Percentiles rank a stretch among this genome's conserved stretches.
Evolutionary conservation across 2,329 filamentous ascomycete species (phyloP).

Genomic region (Scleromitrula shiraiana): DNA sequence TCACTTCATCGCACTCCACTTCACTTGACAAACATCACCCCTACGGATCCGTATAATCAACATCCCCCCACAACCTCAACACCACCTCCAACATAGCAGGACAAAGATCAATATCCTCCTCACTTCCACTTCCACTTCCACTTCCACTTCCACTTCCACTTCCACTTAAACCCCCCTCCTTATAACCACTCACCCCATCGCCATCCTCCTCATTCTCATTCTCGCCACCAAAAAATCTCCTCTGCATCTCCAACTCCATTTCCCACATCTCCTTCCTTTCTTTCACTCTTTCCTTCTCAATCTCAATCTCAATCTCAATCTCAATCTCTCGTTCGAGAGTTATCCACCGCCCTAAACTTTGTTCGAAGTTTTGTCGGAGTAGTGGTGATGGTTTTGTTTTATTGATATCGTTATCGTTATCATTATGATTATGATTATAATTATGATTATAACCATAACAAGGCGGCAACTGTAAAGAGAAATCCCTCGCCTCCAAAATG

Average conservation of each 20-base stretch:
- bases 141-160: too few relatives aligned
- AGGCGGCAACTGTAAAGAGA: slow-evolving; percentile 20
- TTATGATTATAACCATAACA: slow-evolving; percentile 12
- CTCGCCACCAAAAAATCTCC: slow-evolving; percentile 26
- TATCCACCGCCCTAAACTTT: slow-evolving; percentile 28
- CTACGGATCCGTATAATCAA: slow-evolving; percentile 29
- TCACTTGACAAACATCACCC: slow-evolving; percentile 1
- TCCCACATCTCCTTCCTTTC: not conserved
- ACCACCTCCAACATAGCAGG: slow-evolving; percentile 28
- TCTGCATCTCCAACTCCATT: slow-evolving; percentile 11
- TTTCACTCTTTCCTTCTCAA: not conserved
- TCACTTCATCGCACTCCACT: too few relatives aligned
- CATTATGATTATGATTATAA: not conserved
- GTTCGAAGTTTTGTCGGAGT: slow-evolving; percentile 27
- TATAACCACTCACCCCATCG: slow-evolving; percentile 12
- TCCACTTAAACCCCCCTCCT: too few relatives aligned
- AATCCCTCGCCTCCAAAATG: slow-evolving; percentile 22
- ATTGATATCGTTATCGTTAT: not conserved
- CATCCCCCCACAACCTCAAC: slow-evolving; percentile 23
- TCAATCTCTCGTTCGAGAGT: too few relatives aligned
- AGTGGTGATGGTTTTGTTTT: slow-evolving; percentile 24
- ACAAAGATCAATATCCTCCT: slow-evolving; percentile 29
- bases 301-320: slow-evolving; percentile 15
- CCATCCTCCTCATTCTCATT: slow-evolving; percentile 18
- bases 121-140: too few relatives aligned